These are phyloP conservation scores for Microcyclospora pomicola DNA, from an alignment of 2,329 filamentous ascomycete species.

Conservation along the genomic window DNA sequence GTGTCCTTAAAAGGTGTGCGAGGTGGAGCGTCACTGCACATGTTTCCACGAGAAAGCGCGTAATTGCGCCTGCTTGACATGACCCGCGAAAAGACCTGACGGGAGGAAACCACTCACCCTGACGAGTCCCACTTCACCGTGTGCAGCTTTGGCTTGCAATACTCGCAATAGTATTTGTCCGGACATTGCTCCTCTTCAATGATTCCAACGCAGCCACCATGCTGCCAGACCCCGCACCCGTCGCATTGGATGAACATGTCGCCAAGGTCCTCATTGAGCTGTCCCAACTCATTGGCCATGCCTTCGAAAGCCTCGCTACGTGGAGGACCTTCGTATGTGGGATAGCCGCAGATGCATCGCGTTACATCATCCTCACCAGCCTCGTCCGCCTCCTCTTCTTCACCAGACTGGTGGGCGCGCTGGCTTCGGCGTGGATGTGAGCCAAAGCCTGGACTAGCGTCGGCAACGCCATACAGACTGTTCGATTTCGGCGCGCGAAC, in stretches of 20 bases:
- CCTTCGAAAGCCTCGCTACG: constrained; percentile 36
- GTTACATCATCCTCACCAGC: constrained; percentile 82
- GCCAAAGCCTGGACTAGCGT: constrained; percentile 51
- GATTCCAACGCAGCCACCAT: constrained; percentile 93
- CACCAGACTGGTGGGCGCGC: constrained; percentile 49
- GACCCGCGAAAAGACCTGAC: neutral
- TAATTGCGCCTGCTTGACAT: neutral
- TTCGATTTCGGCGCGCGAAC: constrained; percentile 60
- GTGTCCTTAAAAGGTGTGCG: neutral
- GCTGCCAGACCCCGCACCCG: constrained; percentile 95
- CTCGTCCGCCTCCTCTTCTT: constrained; percentile 31
- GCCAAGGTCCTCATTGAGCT: constrained; percentile 61
- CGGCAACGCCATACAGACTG: constrained; percentile 48
- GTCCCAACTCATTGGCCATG: constrained; percentile 41
- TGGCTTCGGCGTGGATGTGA: constrained; percentile 67
- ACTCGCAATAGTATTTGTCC: constrained; percentile 95
- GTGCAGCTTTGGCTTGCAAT: constrained; percentile 84
- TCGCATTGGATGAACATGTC: constrained; percentile 98
- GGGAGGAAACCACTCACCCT: constrained; percentile 51
- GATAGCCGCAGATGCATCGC: constrained; percentile 83
- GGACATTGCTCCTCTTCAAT: constrained; percentile 86
- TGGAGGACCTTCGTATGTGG: constrained; percentile 81
- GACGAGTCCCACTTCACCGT: constrained; percentile 66
- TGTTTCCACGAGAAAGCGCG: neutral
- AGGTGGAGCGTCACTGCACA: neutral